Evolutionary conservation across 2,329 filamentous ascomycete genomes (phyloP).

Genomic region (Cladosporium sp.): DNA sequence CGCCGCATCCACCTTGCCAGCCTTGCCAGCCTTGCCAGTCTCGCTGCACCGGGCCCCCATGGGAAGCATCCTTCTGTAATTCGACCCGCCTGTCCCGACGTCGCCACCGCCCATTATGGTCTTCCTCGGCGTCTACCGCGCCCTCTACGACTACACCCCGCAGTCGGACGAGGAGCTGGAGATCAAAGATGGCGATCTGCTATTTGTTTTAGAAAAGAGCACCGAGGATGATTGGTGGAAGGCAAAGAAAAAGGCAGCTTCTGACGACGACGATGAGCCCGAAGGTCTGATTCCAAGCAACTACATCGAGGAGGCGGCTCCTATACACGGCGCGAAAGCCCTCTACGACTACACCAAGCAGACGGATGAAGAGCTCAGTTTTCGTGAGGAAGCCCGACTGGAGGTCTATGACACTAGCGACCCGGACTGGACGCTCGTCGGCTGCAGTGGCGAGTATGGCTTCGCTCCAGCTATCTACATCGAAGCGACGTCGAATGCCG

Average conservation of each 20-base stretch:
- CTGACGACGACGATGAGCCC: constrained; percentile 85
- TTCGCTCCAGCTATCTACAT: constrained; percentile 97
- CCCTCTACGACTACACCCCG: constrained; percentile 86
- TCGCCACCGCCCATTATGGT: constrained; percentile 56
- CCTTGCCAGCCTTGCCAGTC: background rate
- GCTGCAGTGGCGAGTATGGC: constrained; percentile 76
- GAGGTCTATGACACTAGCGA: constrained; percentile 85
- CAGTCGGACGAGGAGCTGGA: constrained; percentile 80
- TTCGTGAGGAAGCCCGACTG: constrained; percentile 78
- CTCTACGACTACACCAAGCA: constrained; percentile 97
- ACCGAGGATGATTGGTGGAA: constrained; percentile 82
- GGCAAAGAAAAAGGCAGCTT: constrained; percentile 77
- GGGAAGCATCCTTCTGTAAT: background rate
- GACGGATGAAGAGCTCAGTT: constrained; percentile 95
- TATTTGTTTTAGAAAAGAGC: constrained; percentile 83
- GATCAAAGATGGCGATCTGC: constrained; percentile 77
- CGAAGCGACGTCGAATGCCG: constrained; percentile 54
- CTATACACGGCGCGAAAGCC: constrained; percentile 69
- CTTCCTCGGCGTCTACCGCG: constrained; percentile 85
- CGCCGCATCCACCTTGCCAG: constrained; percentile 8
- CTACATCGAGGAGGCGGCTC: constrained; percentile 79
- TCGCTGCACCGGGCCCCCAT: background rate
- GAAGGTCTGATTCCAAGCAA: constrained; percentile 88
- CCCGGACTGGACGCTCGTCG: constrained; percentile 93
- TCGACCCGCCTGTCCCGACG: background rate